Conservation (phyloP, 2,329 filamentous ascomycete species). For the Aspergillus terreus region DNA sequence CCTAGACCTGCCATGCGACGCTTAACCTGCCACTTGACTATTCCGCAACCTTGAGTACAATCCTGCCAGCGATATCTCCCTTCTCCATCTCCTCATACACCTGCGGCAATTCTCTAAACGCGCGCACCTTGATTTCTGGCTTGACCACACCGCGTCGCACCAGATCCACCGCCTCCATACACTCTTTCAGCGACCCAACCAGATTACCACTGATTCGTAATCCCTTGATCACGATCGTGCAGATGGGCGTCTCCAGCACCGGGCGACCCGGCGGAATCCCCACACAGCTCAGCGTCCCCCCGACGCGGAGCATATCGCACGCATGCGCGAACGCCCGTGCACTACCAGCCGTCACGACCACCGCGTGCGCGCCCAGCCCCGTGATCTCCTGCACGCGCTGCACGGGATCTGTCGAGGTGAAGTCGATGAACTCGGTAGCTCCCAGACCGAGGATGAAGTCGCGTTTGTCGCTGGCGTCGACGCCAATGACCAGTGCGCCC, state of each 20-base stretch:
- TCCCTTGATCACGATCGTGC: conserved; percentile 45
- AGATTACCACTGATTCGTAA: conserved; percentile 43
- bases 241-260: conserved; percentile 39
- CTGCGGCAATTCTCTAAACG: conserved; percentile 39
- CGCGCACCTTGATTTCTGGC: conserved; percentile 39
- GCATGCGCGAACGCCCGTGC: conserved; percentile 40
- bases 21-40: conserved; percentile 1
- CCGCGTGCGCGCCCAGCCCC: conserved; percentile 38
- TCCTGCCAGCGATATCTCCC: conserved; percentile 40
- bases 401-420: conserved; percentile 31
- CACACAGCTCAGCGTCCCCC: conserved; percentile 43
- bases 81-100: conserved; percentile 46
- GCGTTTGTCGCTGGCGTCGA: conserved; percentile 41
- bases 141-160: conserved; percentile 41
- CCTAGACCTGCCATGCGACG: not conserved
- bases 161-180: conserved; percentile 44
- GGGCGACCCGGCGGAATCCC: conserved; percentile 41
- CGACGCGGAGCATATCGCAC: conserved; percentile 43
- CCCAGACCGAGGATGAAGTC: conserved; percentile 39
- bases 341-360: conserved; percentile 42
- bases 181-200: conserved; percentile 44
- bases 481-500: conserved; percentile 41
- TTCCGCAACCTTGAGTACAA: conserved; percentile 41
- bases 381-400: conserved; percentile 36
- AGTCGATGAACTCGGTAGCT: conserved; percentile 41